Base-by-base conservation (phyloP, 257 asterid species). In the Nicotiana noctiflora region DNA sequence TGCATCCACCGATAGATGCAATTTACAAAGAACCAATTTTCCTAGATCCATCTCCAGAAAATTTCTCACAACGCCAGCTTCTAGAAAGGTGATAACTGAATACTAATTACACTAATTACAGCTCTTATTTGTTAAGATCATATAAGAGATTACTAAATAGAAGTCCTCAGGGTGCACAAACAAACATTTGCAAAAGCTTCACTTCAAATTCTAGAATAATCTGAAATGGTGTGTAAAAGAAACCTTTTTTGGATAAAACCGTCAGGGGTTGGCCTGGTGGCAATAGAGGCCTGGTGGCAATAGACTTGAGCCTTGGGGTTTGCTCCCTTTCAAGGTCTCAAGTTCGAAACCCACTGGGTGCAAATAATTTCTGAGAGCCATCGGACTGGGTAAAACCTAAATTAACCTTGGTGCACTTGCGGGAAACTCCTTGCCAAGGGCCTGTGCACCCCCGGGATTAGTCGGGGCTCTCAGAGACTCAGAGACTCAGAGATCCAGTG, bases 41-140 rank as follows among this genome's bases (percentile, higher is more conserved):
- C 75, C 18, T 34, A 2, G 75, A 46, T 32, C 27, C 75, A 66
- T 34, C 75, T 66, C 19, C 25, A 31, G 5, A 66, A 32, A 29
- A 66, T 31, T 34, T 34, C 53, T 34, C 18, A 12, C 75, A 18
- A 64, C 13, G 23, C 1, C 49, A 64, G 23, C 74, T 31, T 64
- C 74, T 64, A 64, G 74, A 64, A 62, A 66, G 52, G 27, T 66
- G 75, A 66, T 18, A 49, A 66, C 75, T 18, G 29, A 66, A 66
- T 32, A 66, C 17, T 31, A 32, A 37, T n/a, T 31, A 1, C 51
- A 66, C 17, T 31, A 32, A 37, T n/a, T 31, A 1, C 51, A 65
- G 7, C 49, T 65, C 51, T 65, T 29, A 65, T 46, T 63, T 29
- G 17, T 18, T 32, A 31, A 65, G 25, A 32, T 32, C 51, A 17